These are phyloP conservation scores for Giardia duodenalis DNA, from an alignment of 208 protist species.

Conservation along the genomic window DNA sequence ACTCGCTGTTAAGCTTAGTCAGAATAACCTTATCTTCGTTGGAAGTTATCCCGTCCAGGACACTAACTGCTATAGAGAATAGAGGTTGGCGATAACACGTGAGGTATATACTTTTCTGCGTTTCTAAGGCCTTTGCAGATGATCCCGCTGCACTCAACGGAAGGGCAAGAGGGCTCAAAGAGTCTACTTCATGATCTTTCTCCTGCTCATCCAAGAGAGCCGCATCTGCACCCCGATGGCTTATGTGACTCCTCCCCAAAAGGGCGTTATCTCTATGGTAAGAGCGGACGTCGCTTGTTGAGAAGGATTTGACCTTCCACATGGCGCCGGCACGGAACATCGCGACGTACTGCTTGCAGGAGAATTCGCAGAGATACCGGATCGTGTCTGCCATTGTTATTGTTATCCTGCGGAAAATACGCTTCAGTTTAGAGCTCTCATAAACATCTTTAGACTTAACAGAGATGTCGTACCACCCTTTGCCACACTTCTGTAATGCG, in stretches of 20 bases:
- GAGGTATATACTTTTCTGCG: no score
- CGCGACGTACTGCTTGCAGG: background rate
- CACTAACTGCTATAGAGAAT: background rate
- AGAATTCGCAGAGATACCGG: background rate
- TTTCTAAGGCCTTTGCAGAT: no score
- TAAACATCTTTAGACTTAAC: slow-evolving; percentile 22
- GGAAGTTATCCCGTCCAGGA: background rate
- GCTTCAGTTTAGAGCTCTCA: background rate
- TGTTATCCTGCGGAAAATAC: background rate
- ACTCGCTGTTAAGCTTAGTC: background rate
- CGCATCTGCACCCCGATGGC: no score
- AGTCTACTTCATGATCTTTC: no score
- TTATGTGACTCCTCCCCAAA: no score
- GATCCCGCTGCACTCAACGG: no score
- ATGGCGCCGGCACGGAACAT: background rate
- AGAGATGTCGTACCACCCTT: background rate
- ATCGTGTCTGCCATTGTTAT: background rate
- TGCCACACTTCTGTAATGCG: background rate
- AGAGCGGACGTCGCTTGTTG: background rate
- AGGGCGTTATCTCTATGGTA: background rate
- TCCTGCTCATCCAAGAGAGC: background rate
- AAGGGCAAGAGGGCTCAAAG: no score
- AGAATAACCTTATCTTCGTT: slow-evolving; percentile 13
- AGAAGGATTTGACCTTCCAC: background rate
- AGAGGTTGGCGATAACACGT: background rate